Base-by-base conservation (phyloP, 495 filamentous ascomycete genomes). In the Talaromyces borbonicus region DNA sequence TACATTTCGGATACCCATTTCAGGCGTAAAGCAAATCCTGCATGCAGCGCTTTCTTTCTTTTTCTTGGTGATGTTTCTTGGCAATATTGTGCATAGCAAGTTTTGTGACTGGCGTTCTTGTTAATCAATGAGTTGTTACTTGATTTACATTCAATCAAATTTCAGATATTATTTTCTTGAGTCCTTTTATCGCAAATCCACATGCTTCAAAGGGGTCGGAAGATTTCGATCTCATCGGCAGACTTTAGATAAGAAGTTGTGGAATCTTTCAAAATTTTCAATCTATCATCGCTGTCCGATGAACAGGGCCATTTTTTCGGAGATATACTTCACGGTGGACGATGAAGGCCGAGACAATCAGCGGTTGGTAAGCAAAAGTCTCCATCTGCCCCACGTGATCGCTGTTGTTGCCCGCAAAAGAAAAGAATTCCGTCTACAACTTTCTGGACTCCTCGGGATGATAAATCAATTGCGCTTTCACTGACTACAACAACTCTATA, bases 301-400 rank as follows among this genome's bases (percentile, higher is more conserved):
- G n/a, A n/a, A n/a, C n/a, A n/a, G n/a, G n/a, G n/a, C n/a, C n/a
- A n/a, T n/a, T n/a, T n/a, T n/a, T n/a, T n/a, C n/a, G n/a, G n/a
- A n/a, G n/a, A n/a, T n/a, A n/a, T n/a, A n/a, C n/a, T n/a, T n/a
- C n/a, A n/a, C n/a, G n/a, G 12, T 30, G 20, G 22, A 30, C 41
- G 6, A 5, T 41, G 41, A 22, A n/a, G 30, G 43, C 36, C 43
- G 43, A 46, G 43, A 33, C 43, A 36, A 20, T 3, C 31, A 20
- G 11, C 29, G 43, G 43, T 46, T 46, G 43, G 43, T 46, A 46
- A 46, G 43, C 43, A 46, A n/a, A 31, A 22, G n/a, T 31, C n/a
- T n/a, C n/a, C n/a, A n/a, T n/a, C 22, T 11, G 26, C 8, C 14
- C 30, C 43, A 46, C 43, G 43, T 46, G 43, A 46, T 20, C 6